Conservation (phyloP, 148 eudicot species). For the Tetragonia tetragonoides region DNA sequence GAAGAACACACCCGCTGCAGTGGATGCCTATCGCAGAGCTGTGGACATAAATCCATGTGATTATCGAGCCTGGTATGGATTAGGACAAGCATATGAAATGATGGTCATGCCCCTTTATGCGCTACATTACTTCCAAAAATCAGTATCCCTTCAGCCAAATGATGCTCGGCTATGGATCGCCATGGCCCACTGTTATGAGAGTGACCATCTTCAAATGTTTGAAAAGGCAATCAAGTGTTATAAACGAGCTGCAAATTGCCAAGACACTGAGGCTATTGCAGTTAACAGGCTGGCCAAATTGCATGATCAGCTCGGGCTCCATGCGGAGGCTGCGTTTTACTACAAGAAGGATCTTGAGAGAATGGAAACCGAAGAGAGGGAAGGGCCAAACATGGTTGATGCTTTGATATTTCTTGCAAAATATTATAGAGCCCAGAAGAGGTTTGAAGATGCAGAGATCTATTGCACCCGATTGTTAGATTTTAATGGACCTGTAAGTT, state of each 20-base stretch:
- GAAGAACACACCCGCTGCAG: conserved; percentile 90
- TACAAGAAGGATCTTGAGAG: conserved; percentile 92
- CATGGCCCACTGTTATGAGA: conserved; percentile 97
- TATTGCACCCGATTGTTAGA: conserved; percentile 88
- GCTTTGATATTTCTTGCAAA: conserved; percentile 76
- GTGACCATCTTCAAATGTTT: conserved; percentile 81
- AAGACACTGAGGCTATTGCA: conserved; percentile 95
- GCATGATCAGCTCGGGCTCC: conserved; percentile 64
- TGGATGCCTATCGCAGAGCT: conserved; percentile 94
- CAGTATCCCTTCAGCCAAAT: conserved; percentile 83
- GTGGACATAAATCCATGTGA: conserved; percentile 93
- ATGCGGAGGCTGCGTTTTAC: conserved; percentile 83
- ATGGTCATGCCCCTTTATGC: conserved; percentile 95
- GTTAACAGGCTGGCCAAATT: conserved; percentile 85
- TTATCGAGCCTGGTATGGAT: conserved; percentile 98
- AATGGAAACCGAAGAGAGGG: conserved; percentile 93
- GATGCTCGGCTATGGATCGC: conserved; percentile 98
- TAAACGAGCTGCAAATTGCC: conserved; percentile 74
- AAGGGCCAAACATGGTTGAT: conserved; percentile 85
- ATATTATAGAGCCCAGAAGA: conserved; percentile 62
- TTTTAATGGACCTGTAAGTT: conserved; percentile 88
- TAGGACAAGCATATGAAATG: conserved; percentile 99
- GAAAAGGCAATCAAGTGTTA: conserved; percentile 97
- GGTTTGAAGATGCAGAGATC: conserved; percentile 85
- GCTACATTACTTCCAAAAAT: conserved; percentile 76